Base-by-base conservation (phyloP, 2,329 filamentous ascomycete genomes). In the Fusarium sp. region DNA sequence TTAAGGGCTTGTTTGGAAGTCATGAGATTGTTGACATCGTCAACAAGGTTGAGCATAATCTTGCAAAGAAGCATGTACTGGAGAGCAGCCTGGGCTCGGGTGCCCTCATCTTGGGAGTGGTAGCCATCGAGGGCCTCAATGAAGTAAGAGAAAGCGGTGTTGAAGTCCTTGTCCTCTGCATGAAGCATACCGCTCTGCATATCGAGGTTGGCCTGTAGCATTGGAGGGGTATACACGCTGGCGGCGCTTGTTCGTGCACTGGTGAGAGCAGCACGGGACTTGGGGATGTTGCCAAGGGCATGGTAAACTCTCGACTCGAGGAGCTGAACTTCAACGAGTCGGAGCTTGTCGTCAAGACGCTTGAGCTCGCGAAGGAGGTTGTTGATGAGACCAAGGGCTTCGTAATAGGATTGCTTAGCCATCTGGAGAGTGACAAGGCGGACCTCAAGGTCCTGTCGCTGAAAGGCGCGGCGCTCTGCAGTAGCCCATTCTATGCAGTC, bases 11-110 rank as follows among this genome's bases (percentile, higher is more conserved):
- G 95, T 88, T 99, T 99, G 59, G 94, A 97, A 33, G 92, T 90
- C 90, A 99, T 94, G 75, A 99, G 89, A 79, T 92, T 90, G 84
- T 95, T 97, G 81, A 99, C 95, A 81, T 99, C 97, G 85, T 98
- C 95, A 73, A 91, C 94, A 42, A 97, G 88, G 84, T 99, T 99
- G 76, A 99, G 88, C 97, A 99, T 99, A 82, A 99, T 96, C 87
- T 99, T 99, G 90, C 96, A 98, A 38, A 99, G 91, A 59, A 99
- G 89, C 96, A 99, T 99, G 87, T 99, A 99, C 86, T 99, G 96
- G 73, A 99, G 87, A 14, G 96, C 94, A 15, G 95, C 93, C n/a
- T 95, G 97, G n/a, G 97, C 96, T 83, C 95, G 94, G 71, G 88
- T 85, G 41, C 91, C 85, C 80, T 97, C 94, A 75, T 99, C 96